phyloP scores from a whole-genome alignment of 495 filamentous ascomycete species.

The Collariella sp. region DNA sequence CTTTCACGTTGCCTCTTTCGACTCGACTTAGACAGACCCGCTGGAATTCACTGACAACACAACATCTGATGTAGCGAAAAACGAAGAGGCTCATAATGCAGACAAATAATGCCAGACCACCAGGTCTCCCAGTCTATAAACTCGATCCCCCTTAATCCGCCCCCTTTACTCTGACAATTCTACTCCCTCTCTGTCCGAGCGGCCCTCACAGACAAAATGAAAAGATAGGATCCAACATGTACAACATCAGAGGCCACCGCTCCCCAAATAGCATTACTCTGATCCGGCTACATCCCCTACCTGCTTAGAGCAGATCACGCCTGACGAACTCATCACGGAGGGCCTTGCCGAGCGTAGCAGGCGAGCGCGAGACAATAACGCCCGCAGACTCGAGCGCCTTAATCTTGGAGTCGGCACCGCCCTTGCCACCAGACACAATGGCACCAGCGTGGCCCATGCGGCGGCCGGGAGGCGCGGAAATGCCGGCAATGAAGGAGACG shows the following conservation, averaged over 20 bases:
- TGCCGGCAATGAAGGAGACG: constrained; percentile 96
- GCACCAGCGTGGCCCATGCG: constrained; percentile 98
- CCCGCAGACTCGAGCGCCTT: constrained; percentile 84
- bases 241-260: constrained; percentile 14
- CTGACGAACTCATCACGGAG: constrained; percentile 92
- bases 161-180: not conserved
- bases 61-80: constrained; percentile 2
- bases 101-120: constrained; percentile 20
- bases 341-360: constrained; percentile 82
- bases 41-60: no score
- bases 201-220: constrained; percentile 10
- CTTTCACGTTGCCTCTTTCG: no score
- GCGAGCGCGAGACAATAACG: constrained; percentile 92
- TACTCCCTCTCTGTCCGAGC: not conserved
- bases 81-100: constrained; percentile 11
- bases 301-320: constrained; percentile 75
- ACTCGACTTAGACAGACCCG: no score
- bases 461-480: constrained; percentile 89
- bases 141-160: not conserved
- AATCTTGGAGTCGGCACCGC: constrained; percentile 97
- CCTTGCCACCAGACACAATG: constrained; percentile 95
- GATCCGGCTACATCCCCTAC: not conserved
- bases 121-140: constrained; percentile 26
- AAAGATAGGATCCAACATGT: constrained; percentile 6
- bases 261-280: not conserved